Evolutionary conservation across 495 filamentous ascomycete species (phyloP).

Genomic region (Sordaria brevicollis): DNA sequence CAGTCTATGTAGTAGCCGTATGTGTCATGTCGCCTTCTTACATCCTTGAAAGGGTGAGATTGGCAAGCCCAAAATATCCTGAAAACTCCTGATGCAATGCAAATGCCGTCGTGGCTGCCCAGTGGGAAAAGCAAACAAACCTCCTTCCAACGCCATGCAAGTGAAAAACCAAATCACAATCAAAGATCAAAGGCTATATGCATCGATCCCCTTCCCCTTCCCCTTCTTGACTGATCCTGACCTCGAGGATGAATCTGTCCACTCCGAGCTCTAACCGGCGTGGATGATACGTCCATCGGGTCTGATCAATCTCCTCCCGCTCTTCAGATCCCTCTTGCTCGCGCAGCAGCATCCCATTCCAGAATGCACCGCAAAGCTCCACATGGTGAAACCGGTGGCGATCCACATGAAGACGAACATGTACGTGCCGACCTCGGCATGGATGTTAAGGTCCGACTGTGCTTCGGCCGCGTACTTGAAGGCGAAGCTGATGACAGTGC

Average conservation of each 20-base stretch:
- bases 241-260: neutral
- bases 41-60: neutral
- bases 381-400: constrained; percentile 51
- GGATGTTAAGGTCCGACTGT: constrained; percentile 61
- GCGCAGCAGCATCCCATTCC: constrained; percentile 67
- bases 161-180: neutral
- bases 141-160: neutral
- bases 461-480: constrained; percentile 62
- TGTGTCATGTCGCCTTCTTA: neutral
- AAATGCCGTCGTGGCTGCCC: neutral
- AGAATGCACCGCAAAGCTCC: constrained; percentile 61
- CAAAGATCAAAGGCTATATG: too few relatives aligned
- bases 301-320: constrained; percentile 24
- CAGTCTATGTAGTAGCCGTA: neutral
- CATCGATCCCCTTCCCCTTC: constrained; percentile 1
- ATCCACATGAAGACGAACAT: constrained; percentile 94
- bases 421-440: constrained; percentile 52
- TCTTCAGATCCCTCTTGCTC: constrained; percentile 47
- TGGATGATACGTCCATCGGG: neutral
- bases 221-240: neutral
- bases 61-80: neutral
- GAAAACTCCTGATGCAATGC: neutral
- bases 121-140: neutral
- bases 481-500: constrained; percentile 69
- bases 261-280: neutral